These are phyloP conservation scores for Pneumocystis oryctolagi DNA, from an alignment of 1,139 yeast genomes.

Conservation along the genomic window DNA sequence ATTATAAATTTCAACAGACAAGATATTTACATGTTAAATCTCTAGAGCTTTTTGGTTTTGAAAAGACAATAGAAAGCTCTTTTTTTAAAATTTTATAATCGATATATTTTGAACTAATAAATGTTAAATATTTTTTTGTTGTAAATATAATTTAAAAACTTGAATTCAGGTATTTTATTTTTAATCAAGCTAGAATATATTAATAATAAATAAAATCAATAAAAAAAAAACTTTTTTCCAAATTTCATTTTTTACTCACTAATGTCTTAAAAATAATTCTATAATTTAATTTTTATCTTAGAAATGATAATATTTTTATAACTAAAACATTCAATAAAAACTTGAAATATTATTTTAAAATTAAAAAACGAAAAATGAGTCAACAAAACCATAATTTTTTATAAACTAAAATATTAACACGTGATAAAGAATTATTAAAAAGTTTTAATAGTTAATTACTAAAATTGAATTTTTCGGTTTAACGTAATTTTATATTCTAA, in stretches of 20 bases:
- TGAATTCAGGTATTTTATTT: slow-evolving; percentile 93
- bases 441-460: no score
- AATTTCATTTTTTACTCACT: slow-evolving; percentile 46
- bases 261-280: background rate
- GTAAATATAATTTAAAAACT: slow-evolving; percentile 18
- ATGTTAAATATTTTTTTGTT: background rate
- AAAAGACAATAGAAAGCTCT: slow-evolving; percentile 34
- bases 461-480: no score
- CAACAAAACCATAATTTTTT: no score
- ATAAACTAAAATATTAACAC: no score
- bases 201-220: slow-evolving; percentile 11
- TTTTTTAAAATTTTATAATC: slow-evolving; percentile 77
- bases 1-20: background rate
- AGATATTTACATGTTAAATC: slow-evolving; percentile 3
- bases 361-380: no score
- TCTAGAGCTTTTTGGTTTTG: slow-evolving; percentile 16
- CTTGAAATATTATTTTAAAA: no score
- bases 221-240: slow-evolving; percentile 46
- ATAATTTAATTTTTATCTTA: background rate
- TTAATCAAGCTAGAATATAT: slow-evolving; percentile 35
- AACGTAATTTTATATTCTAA: no score
- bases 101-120: slow-evolving; percentile 42
- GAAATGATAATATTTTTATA: background rate
- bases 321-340: no score
- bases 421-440: no score